phyloP scores from a whole-genome alignment of 2,329 filamentous ascomycete species.

The Cladobotryum protrusum region DNA sequence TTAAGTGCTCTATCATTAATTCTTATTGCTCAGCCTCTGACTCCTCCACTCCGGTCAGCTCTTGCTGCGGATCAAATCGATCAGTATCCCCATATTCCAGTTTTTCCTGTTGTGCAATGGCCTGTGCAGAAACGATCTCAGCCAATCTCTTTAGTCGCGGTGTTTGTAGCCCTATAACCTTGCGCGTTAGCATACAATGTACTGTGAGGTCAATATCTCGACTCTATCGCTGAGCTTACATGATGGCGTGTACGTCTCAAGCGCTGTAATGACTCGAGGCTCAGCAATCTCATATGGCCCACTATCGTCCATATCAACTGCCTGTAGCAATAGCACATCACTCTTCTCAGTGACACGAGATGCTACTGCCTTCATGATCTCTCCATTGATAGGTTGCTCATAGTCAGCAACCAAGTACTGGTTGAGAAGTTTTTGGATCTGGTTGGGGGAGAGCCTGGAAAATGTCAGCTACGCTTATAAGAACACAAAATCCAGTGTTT shows the following conservation, averaged over 20 bases:
- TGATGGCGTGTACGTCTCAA: conserved; percentile 97
- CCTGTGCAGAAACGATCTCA: conserved; percentile 96
- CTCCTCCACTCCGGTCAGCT: conserved; percentile 48
- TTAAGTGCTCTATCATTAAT: neutral
- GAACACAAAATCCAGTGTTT: neutral
- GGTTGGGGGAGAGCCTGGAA: conserved; percentile 84
- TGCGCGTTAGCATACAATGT: conserved; percentile 20
- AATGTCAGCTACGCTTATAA: neutral
- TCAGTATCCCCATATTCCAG: conserved; percentile 50
- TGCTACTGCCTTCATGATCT: conserved; percentile 99
- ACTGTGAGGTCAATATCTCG: neutral
- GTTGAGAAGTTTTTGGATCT: conserved; percentile 98
- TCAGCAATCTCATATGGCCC: conserved; percentile 98
- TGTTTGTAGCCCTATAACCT: conserved; percentile 81
- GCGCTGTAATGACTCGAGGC: conserved; percentile 86
- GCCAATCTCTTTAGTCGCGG: conserved; percentile 89
- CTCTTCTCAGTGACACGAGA: conserved; percentile 97
- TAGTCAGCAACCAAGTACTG: conserved; percentile 98
- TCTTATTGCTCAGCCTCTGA: conserved; percentile 20
- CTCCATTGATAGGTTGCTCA: conserved; percentile 97
- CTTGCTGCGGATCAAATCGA: conserved; percentile 44
- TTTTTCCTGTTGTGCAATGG: conserved; percentile 91
- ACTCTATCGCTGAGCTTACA: conserved; percentile 53
- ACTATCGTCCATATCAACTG: conserved; percentile 98
- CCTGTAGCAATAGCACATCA: conserved; percentile 85